phyloP scores from a whole-genome alignment of 768 basidiomycete species.

The Amanita molliuscula region DNA sequence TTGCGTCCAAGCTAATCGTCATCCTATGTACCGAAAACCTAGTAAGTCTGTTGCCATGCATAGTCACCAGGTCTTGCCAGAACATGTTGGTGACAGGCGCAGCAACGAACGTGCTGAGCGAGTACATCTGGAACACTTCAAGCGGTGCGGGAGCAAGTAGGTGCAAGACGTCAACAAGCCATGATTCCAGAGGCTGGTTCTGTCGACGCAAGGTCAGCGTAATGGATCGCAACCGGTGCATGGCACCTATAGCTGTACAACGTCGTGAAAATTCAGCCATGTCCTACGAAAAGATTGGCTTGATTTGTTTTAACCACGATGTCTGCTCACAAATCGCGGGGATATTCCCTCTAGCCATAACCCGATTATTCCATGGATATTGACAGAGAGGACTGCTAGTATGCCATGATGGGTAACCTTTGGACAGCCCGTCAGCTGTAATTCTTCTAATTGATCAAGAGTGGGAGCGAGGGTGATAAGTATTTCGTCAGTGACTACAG shows the following conservation, averaged over 20 bases:
- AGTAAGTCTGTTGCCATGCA: conserved; percentile 41
- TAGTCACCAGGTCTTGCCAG: conserved; percentile 36
- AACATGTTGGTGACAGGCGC: conserved; percentile 33
- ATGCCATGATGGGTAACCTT: conserved; percentile 58
- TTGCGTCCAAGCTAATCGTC: conserved; percentile 36
- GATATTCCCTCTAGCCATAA: conserved; percentile 59
- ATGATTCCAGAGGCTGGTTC: conserved; percentile 22
- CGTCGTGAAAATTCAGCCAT: conserved; percentile 32
- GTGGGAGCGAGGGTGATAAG: conserved; percentile 39
- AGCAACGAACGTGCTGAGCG: conserved; percentile 30
- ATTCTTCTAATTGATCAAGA: conserved; percentile 39
- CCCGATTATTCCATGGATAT: conserved; percentile 33
- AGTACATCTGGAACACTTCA: conserved; percentile 54
- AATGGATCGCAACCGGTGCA: conserved; percentile 40
- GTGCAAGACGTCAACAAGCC: conserved; percentile 31
- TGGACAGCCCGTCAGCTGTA: conserved; percentile 58
- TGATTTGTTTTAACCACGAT: neutral
- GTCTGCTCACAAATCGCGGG: conserved; percentile 39
- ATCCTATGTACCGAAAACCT: conserved; percentile 59
- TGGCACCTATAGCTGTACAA: conserved; percentile 23
- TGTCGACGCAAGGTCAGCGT: conserved; percentile 43
- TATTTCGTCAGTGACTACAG: conserved; percentile 45
- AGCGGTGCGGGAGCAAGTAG: conserved; percentile 42
- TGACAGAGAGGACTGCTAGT: conserved; percentile 36
- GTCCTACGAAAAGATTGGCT: conserved; percentile 29